These are phyloP conservation scores for Ophiocordyceps camponoti-saundersi DNA, from an alignment of 2,329 filamentous ascomycete species.

Conservation along the genomic window DNA sequence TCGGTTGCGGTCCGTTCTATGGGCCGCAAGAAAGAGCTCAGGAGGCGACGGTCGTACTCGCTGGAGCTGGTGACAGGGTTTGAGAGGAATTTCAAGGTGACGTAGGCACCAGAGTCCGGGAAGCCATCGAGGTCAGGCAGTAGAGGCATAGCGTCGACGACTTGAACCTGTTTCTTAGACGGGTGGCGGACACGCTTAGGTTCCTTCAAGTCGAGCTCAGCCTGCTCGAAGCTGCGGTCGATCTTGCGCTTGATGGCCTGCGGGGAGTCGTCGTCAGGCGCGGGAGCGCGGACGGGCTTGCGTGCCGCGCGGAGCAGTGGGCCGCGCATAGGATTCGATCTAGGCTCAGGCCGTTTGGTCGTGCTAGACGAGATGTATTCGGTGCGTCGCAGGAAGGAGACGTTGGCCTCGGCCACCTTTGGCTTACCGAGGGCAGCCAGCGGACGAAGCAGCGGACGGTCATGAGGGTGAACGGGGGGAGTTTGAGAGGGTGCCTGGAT, in stretches of 20 bases:
- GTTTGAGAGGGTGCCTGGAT: conserved; percentile 63
- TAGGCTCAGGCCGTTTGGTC: conserved; percentile 29
- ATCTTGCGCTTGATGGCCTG: conserved; percentile 54
- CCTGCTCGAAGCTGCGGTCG: conserved; percentile 40
- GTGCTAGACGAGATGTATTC: conserved; percentile 70
- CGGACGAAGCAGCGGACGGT: conserved; percentile 68
- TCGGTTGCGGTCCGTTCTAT: conserved; percentile 38
- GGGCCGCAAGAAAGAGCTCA: conserved; percentile 43
- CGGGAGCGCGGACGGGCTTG: conserved; percentile 27
- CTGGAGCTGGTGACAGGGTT: conserved; percentile 38
- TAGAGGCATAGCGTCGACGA: conserved; percentile 43
- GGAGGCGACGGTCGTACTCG: conserved; percentile 42
- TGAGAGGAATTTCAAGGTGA: conserved; percentile 51
- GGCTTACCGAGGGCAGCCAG: conserved; percentile 75
- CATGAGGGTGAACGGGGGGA: conserved; percentile 62
- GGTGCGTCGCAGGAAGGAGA: conserved; percentile 88
- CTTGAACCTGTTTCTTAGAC: conserved; percentile 36
- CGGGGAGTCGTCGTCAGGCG: conserved; percentile 42
- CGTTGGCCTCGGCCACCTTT: conserved; percentile 56
- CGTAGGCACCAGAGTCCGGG: conserved; percentile 52
- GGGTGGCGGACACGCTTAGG: conserved; percentile 38
- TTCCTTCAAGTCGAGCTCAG: conserved; percentile 36
- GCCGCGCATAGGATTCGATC: conserved; percentile 19
- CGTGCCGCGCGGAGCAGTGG: conserved; percentile 15
- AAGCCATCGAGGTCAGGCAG: conserved; percentile 52